Percentiles rank a stretch among this genome's conserved stretches.
These are phyloP conservation scores for Trametes cubensis DNA, from an alignment of 768 basidiomycete genomes.

Conservation along the genomic window DNA sequence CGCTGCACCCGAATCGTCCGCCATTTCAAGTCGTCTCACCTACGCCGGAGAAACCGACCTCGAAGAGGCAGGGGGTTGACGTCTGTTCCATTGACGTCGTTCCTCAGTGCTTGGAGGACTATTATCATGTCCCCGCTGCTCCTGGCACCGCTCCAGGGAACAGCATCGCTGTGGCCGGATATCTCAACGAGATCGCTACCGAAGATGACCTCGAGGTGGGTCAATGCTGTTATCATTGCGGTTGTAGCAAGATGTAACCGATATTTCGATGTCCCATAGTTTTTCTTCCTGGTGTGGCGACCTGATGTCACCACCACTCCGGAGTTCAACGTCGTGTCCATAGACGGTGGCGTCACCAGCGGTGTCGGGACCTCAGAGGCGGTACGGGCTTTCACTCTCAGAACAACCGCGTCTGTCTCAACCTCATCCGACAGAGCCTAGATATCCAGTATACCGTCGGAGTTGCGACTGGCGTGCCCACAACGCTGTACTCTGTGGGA, in stretches of 20 bases:
- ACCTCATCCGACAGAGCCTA: conserved; percentile 33
- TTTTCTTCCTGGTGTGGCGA: conserved; percentile 30
- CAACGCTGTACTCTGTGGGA: conserved; percentile 39
- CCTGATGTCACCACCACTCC: conserved; percentile 27
- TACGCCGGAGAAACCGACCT: conserved; percentile 18
- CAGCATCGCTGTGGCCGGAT: conserved; percentile 35
- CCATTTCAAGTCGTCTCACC: neutral
- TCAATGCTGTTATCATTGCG: neutral
- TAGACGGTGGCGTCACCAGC: conserved; percentile 33
- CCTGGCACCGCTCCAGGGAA: conserved; percentile 31
- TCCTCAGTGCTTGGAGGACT: conserved; percentile 34
- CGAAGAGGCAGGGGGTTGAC: neutral
- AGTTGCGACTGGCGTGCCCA: conserved; percentile 37
- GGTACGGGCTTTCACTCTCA: conserved; percentile 10
- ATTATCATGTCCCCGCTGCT: conserved; percentile 41
- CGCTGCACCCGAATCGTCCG: neutral
- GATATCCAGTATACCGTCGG: conserved; percentile 43
- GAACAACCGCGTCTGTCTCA: neutral
- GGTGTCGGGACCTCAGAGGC: conserved; percentile 39
- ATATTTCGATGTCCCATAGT: conserved; percentile 41
- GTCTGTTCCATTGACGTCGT: neutral
- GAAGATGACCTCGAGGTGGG: conserved; percentile 32
- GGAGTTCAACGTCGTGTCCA: conserved; percentile 28
- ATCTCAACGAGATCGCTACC: conserved; percentile 35
- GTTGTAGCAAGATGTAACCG: too few species aligned